Evolutionary conservation across 192 early-diverging fungal genomes (phyloP).

Genomic region (Kickxella alabastrina): DNA sequence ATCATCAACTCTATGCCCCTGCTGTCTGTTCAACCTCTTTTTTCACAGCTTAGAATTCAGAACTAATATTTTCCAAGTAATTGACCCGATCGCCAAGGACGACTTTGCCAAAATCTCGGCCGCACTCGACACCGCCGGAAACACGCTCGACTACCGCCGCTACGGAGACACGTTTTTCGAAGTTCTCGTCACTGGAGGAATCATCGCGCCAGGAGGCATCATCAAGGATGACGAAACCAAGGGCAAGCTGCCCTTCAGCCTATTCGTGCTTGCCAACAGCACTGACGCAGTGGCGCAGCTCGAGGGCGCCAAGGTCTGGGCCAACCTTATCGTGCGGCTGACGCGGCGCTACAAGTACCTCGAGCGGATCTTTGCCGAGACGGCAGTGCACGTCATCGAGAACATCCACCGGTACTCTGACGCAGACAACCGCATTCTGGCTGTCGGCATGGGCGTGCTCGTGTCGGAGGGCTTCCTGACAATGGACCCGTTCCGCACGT

Average conservation of each 20-base stretch:
- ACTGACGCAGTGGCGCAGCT: constrained; percentile 57
- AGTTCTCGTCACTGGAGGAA: constrained; percentile 85
- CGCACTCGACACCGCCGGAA: constrained; percentile 75
- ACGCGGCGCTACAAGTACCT: constrained; percentile 95
- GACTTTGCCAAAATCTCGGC: constrained; percentile 71
- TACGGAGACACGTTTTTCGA: constrained; percentile 96
- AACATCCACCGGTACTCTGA: constrained; percentile 85
- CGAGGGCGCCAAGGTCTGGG: constrained; percentile 67
- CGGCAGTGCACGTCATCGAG: constrained; percentile 76
- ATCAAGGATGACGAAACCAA: constrained; percentile 66
- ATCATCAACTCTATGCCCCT: neutral
- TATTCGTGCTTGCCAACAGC: constrained; percentile 51
- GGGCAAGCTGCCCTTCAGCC: constrained; percentile 74
- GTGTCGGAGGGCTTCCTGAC: constrained; percentile 64
- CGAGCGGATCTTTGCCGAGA: constrained; percentile 80
- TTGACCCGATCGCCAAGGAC: constrained; percentile 50
- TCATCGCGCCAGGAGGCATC: constrained; percentile 59
- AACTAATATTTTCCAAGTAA: constrained; percentile 44
- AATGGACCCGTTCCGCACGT: constrained; percentile 65
- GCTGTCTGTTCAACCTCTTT: neutral
- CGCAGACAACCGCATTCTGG: constrained; percentile 76
- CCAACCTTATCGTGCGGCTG: constrained; percentile 84
- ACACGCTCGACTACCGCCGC: constrained; percentile 90
- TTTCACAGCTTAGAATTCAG: constrained; percentile 16
- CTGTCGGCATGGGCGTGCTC: constrained; percentile 71